A percentile compares a stretch with the other conserved stretches of the same genome.
phyloP scores from a whole-genome alignment of 2,329 filamentous ascomycete species.

The Ramularia endophylla region DNA sequence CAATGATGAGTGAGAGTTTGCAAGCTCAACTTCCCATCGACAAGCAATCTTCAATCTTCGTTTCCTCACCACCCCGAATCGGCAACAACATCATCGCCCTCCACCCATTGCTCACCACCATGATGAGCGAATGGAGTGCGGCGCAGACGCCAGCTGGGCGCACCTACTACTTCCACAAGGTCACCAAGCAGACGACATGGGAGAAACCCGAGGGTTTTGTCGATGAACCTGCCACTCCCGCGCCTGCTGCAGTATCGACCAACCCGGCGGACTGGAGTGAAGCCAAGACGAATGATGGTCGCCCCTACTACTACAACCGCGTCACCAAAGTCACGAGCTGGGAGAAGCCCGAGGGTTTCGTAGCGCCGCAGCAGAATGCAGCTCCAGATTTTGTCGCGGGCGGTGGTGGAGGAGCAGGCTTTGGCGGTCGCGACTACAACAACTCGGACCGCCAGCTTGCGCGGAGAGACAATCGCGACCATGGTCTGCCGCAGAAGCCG shows the following conservation, averaged over 20 bases:
- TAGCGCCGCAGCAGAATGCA: constrained; percentile 15
- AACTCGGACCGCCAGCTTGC: constrained; percentile 25
- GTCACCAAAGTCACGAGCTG: constrained; percentile 89
- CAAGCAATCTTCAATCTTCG: neutral
- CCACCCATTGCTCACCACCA: neutral
- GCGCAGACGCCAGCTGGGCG: constrained; percentile 49
- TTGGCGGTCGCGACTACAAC: constrained; percentile 23
- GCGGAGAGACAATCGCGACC: constrained; percentile 31
- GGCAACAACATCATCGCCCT: neutral
- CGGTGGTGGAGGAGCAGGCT: constrained; percentile 33
- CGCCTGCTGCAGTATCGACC: constrained; percentile 56
- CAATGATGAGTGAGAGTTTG: neutral
- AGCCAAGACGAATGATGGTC: constrained; percentile 77
- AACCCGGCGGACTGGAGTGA: constrained; percentile 69
- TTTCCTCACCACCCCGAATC: neutral
- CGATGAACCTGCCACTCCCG: constrained; percentile 58
- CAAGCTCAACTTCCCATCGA: neutral
- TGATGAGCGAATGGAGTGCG: constrained; percentile 27
- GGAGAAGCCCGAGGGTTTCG: constrained; percentile 63
- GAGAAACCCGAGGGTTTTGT: constrained; percentile 71
- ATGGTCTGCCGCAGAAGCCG: constrained; percentile 38
- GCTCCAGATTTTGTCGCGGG: constrained; percentile 53
- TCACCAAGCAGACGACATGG: constrained; percentile 89
- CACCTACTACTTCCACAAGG: constrained; percentile 83
- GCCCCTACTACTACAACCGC: constrained; percentile 90